Evolutionary conservation across 495 filamentous ascomycete species (phyloP).

Genomic region (Pyronema omphalodes): DNA sequence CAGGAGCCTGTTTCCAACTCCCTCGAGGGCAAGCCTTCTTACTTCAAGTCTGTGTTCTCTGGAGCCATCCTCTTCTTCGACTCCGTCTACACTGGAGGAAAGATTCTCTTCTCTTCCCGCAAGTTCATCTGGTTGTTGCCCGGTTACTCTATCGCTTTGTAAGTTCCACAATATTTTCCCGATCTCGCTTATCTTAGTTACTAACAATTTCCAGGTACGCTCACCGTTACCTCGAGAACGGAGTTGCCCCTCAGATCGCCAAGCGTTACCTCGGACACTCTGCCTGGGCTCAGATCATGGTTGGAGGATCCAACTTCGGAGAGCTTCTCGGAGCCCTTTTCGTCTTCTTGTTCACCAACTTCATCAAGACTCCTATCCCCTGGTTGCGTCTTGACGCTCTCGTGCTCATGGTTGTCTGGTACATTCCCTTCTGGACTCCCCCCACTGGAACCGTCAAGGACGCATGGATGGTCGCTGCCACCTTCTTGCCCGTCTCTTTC

Average conservation of each 20-base stretch:
- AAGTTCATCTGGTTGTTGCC: conserved; percentile 31
- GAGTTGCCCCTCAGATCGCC: conserved; percentile 28
- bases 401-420: conserved; percentile 28
- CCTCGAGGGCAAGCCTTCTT: conserved; percentile 1
- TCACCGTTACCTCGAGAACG: conserved; percentile 31
- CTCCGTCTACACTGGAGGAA: conserved; percentile 27
- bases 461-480: conserved; percentile 29
- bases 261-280: conserved; percentile 27
- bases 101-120: conserved; percentile 28
- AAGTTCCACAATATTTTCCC: no score
- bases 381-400: conserved; percentile 30
- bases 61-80: conserved; percentile 26
- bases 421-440: conserved; percentile 25
- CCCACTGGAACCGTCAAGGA: conserved; percentile 17
- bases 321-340: conserved; percentile 29
- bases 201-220: conserved; percentile 17
- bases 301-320: conserved; percentile 31
- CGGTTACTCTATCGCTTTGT: conserved; percentile 28
- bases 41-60: conserved; percentile 17
- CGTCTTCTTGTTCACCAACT: conserved; percentile 29
- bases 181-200: no score
- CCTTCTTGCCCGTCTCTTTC: conserved; percentile 30
- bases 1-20: conserved; percentile 3
- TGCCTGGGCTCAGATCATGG: conserved; percentile 31
- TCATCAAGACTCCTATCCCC: conserved; percentile 29